These are phyloP conservation scores for Royoungia palumana DNA, from an alignment of 768 basidiomycete species.

Conservation along the genomic window DNA sequence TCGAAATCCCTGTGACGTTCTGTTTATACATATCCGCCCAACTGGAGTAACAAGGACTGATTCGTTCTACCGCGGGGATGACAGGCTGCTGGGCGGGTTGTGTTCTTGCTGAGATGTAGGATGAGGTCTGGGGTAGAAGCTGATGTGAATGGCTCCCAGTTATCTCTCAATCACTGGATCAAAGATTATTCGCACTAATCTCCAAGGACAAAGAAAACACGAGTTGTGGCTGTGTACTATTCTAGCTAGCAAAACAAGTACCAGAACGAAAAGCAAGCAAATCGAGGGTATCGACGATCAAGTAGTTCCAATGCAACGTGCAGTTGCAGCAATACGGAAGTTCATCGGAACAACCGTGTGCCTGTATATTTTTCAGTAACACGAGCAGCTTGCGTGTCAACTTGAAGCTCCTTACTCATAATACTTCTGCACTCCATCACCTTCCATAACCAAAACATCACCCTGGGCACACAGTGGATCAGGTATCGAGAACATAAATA, in stretches of 20 bases:
- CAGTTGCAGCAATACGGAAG: constrained; percentile 79
- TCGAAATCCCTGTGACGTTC: constrained; percentile 8
- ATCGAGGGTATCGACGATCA: too few species aligned
- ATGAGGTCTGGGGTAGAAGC: background rate
- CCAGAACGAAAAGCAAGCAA: too few species aligned
- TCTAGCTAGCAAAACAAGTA: too few species aligned
- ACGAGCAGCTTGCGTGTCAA: background rate
- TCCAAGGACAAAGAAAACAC: background rate
- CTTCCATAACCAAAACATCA: constrained; percentile 77
- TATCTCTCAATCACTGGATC: too few species aligned
- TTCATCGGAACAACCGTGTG: constrained; percentile 73
- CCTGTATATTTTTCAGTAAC: constrained; percentile 35
- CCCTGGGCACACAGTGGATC: constrained; percentile 44
- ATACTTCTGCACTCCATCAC: constrained; percentile 57
- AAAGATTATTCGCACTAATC: too few species aligned
- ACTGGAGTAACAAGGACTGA: background rate
- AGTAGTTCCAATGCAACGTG: constrained; percentile 53
- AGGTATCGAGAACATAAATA: background rate
- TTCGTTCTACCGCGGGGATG: constrained; percentile 6
- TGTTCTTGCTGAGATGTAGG: constrained; percentile 20
- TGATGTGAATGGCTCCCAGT: background rate
- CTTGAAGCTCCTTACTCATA: constrained; percentile 66
- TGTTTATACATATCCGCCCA: constrained; percentile 16
- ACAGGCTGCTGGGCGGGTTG: constrained; percentile 15
- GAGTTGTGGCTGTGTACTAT: constrained; percentile 15